Evolutionary conservation across 352 stramenopile genomes (phyloP), one percentile per base, ranked within the genome.

Genomic region (Phytophthora chlamydospora): DNA sequence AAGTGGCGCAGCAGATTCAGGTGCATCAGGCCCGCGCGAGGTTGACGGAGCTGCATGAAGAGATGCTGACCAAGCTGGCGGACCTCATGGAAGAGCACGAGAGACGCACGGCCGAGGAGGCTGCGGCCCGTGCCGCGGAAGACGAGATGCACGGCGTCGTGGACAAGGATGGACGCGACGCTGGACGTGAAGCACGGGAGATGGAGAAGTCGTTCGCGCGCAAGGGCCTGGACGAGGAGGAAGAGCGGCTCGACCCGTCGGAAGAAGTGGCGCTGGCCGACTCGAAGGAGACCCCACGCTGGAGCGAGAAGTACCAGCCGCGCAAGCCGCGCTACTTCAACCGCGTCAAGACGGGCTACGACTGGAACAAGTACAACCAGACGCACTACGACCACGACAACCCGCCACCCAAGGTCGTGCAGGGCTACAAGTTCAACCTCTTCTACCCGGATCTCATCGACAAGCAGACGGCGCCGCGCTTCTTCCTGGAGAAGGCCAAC

Each of bases 281-380:
- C 46, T 68, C 88, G 38, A 78, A 93, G 53, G 49, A 42, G 4
- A 48, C 91, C 27, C 89, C 92, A 6, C 70, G 66, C 17, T 99
- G 96, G 97, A 93, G 96, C 74, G 93, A 99, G 58, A 99, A 98
- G 77, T 99, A 98, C 77, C 83, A 95, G 55, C 97, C 97, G 13
- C 91, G 97, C 34, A 99, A 99, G 73, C 98, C 98, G 6, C 87
- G 97, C 3, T 99, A 99, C 79, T 99, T 99, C 62, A 99, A 99
- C 82, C 95, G 97, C 34, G 97, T 99, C 68, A 98, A 98, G 82
- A 99, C 97, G 2, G 98, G 98, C 31, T 99, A 98, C 74, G 97
- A 99, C 76, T 99, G 98, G 97, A 99, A 99, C 88, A 98, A 98
- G 80, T 99, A 99, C 90, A 99, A 99, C 80, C 97, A 99, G 74